Base-by-base conservation (phyloP, 2,329 filamentous ascomycete species). In the Fusarium sp. region DNA sequence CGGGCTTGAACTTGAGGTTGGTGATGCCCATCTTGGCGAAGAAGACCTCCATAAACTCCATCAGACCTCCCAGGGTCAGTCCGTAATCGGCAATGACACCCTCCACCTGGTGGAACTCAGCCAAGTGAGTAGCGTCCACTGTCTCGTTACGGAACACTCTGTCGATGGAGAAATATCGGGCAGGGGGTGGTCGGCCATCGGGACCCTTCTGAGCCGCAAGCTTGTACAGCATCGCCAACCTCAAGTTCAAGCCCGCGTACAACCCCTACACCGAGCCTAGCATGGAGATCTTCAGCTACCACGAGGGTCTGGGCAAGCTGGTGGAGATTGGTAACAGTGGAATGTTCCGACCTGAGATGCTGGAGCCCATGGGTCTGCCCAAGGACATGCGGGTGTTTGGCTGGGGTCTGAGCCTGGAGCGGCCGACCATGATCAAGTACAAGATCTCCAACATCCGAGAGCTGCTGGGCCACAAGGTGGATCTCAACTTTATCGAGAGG, bases 321-420 rank as follows among this genome's bases (percentile, higher is more conserved):
- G 93, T 98, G 25, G 96, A 98, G 83, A 98, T 98, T 78, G 96
- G 96, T 65, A 98, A 99, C 83, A 95, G 91, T 74, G 96, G 96
- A 69, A 98, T 99, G 94, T 99, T 99, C 89, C 87, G 96, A 72
- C 94, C 96, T 2, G 96, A 99, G 82, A 97, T 98, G 95, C 81
- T 97, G 76, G 91, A 97, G 81, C 85, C 93, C 5, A 97, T 97
- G 94, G 95, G 95, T 33, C 81, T 98, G 76, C 94, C 94, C 23
- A 93, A 90, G 81, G 92, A 97, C 76, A 89, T 98, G 89, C 86
- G 92, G 68, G 94, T 97, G 9, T 98, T 97, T 78, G 96, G 96
- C 33, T 98, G 93, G 87, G 96, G 96, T 36, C 82, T 99, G 77
- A 93, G 89, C 79, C 81, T 99, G 77, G 96, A 99, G 85, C 84